Evolutionary conservation across 2,329 filamentous ascomycete genomes (phyloP).

Genomic region (Neocatenulostroma microsporum): DNA sequence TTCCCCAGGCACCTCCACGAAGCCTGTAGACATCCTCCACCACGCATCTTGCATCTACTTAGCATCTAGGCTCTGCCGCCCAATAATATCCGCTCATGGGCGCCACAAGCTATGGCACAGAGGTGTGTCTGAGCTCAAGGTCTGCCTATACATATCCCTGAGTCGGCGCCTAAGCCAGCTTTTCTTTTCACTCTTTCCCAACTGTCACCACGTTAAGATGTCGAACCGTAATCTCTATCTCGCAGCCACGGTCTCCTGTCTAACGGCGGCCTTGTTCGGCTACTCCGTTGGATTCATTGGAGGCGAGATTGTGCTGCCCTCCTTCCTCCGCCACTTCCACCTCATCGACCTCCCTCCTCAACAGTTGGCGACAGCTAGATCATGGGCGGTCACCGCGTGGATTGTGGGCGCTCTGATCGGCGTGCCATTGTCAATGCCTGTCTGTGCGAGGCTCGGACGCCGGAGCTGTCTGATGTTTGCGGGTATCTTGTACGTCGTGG

Average conservation of each 20-base stretch:
- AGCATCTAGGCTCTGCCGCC: too few relatives aligned
- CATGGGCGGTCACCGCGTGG: conserved; percentile 8
- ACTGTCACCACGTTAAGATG: too few relatives aligned
- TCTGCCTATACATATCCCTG: too few relatives aligned
- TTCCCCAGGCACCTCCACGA: too few relatives aligned
- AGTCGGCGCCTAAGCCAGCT: too few relatives aligned
- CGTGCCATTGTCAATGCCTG: conserved; percentile 11
- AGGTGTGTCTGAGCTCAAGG: too few relatives aligned
- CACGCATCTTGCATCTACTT: too few relatives aligned
- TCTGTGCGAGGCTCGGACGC: conserved; percentile 7
- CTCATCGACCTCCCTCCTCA: conserved; percentile 12
- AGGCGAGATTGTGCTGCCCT: conserved; percentile 19
- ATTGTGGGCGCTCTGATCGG: conserved; percentile 13
- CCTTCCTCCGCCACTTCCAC: conserved; percentile 18
- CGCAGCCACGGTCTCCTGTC: conserved; percentile 15
- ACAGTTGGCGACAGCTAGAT: conserved; percentile 7
- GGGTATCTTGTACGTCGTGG: conserved; percentile 9
- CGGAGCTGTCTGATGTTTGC: conserved; percentile 8
- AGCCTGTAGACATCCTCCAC: too few relatives aligned
- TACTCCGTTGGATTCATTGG: conserved; percentile 24
- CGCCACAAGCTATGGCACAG: too few relatives aligned
- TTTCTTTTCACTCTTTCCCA: too few relatives aligned
- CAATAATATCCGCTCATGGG: too few relatives aligned
- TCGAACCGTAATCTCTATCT: conserved; percentile 14
- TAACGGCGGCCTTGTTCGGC: conserved; percentile 18